Base-by-base conservation (phyloP, 2,329 filamentous ascomycete genomes). In the Cytospora schulzeri region DNA sequence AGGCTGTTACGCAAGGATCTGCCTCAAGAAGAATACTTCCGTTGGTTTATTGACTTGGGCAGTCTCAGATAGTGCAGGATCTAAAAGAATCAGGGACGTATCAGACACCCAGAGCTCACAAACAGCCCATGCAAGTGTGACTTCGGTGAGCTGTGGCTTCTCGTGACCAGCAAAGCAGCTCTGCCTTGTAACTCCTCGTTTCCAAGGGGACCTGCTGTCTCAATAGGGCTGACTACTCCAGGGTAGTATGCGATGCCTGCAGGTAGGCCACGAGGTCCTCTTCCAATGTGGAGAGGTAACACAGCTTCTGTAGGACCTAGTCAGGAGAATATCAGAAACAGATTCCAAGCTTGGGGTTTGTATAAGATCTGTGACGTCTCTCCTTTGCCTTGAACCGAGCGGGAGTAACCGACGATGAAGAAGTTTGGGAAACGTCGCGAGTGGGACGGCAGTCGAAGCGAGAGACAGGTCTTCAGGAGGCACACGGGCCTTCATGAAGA, bases 101-200 rank as follows among this genome's bases (percentile, higher is more conserved):
- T 65, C 50, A 67, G 48, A 26, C 57, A 56, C 58, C 22, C 15
- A 55, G 51, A 17, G 26, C 14, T 38, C 58, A 26, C 41, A 8
- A 60, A 38, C 31, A 53, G 51, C 54, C 24, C 54, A 65, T 60
- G 59, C 55, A 65, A 45, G 31, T 65, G 50, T 65, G 62, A 53
- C 65, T 62, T 64, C 48, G 48, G 53, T 45, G 60, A 57, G 41
- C 51, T 56, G 38, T 38, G 15, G 7, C 38, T 56, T 38, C 17
- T 52, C 11, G 31, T n/a, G 45, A 48, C 45, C 45, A 22, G 22
- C 48, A 54, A 51, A 38, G 12, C 45, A 28, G 17, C 38, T 63
- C 38, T 51, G 51, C 22, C 9, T 54, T 35, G 31, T 26, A 51
- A 56, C 24, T 45, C 45, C 51, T 41, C 28, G 22, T 38, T 33